Conservation (phyloP, 106 monocot species). For the Amphibolis antarctica region DNA sequence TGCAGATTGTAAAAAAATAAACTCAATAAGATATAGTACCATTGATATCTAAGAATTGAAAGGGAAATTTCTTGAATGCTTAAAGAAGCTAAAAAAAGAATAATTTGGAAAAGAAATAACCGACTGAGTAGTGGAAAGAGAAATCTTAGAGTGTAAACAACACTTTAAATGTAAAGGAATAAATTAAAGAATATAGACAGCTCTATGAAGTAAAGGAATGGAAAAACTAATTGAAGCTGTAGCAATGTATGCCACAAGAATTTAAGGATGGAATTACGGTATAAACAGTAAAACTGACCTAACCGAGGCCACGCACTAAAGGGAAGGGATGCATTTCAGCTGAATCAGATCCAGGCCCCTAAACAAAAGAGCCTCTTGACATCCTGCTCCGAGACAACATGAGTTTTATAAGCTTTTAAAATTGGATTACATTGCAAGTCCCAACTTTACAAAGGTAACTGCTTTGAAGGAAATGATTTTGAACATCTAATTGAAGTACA, state of each 20-base stretch:
- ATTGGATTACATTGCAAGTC: conserved; percentile 12
- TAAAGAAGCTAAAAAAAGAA: not conserved
- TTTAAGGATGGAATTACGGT: conserved; percentile 33
- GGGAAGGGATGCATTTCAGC: conserved; percentile 66
- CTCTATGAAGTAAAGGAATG: conserved; percentile 5
- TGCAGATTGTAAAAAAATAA: too few relatives aligned
- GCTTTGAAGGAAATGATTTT: conserved; percentile 22
- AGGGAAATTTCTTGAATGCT: not conserved
- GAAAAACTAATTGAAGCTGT: conserved; percentile 3
- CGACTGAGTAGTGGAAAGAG: not conserved
- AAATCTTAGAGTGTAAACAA: not conserved
- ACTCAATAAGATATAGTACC: too few relatives aligned
- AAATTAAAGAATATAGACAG: conserved; percentile 8
- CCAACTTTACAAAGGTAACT: conserved; percentile 51
- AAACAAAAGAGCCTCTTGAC: conserved; percentile 72
- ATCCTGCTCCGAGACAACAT: conserved; percentile 88
- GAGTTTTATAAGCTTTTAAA: conserved; percentile 60
- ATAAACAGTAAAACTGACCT: conserved; percentile 94
- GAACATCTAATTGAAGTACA: not conserved
- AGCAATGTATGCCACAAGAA: conserved; percentile 8
- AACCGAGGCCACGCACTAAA: conserved; percentile 65
- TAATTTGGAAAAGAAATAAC: not conserved
- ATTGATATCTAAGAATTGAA: not conserved
- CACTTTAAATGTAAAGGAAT: conserved; percentile 2
- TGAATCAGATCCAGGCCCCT: conserved; percentile 72